Evolutionary conservation across 2,329 filamentous ascomycete species (phyloP), one percentile per base, ranked within the genome.

Genomic region (Exophiala alcalophila): DNA sequence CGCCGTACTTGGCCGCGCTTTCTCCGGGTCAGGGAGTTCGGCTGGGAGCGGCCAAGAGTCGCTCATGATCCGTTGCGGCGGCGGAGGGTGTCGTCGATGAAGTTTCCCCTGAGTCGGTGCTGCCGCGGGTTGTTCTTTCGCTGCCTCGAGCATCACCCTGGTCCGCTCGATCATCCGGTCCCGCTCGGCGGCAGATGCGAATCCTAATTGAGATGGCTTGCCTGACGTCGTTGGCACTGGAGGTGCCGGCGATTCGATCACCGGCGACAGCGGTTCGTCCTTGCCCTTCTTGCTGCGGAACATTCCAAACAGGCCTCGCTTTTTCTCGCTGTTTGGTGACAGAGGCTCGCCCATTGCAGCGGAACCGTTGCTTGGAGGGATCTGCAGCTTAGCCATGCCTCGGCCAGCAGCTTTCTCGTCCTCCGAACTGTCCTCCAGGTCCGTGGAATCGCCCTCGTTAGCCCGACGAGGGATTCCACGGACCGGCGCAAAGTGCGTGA

Each of bases 281-380:
- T 76, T 71, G 24, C 64, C 64, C 60, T 80, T 84, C 63, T 76
- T 83, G 40, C 84, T 80, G 25, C 80, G 77, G n/a, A 88, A 63
- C 31, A 57, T 57, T 64, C 72, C 60, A 41, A 69, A 67, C 52
- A 69, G 58, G 11, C 67, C 65, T 49, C 68, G 70, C 41, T 61
- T 57, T 49, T 68, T 69, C 16, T 60, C 46, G 34, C 62, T 65
- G 30, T 59, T 58, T 7, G 57, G 58, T n/a, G 57, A 59, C 32
- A 35, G 33, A 21, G 44, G 48, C 36, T 39, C 45, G 37, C 47
- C 33, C 40, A 34, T 33, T 70, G 66, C 21, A 69, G 65, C 19
- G 65, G 56, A 11, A 64, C 59, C 19, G 56, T 43, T 36, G 65
- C 58, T 54, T 27, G 53, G 46, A 10, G 57, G 41, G 27, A 53